A percentile compares a stretch with the other conserved stretches of the same genome.
Conservation (phyloP, 768 basidiomycete species). For the Chlorophyllum brunneum region DNA sequence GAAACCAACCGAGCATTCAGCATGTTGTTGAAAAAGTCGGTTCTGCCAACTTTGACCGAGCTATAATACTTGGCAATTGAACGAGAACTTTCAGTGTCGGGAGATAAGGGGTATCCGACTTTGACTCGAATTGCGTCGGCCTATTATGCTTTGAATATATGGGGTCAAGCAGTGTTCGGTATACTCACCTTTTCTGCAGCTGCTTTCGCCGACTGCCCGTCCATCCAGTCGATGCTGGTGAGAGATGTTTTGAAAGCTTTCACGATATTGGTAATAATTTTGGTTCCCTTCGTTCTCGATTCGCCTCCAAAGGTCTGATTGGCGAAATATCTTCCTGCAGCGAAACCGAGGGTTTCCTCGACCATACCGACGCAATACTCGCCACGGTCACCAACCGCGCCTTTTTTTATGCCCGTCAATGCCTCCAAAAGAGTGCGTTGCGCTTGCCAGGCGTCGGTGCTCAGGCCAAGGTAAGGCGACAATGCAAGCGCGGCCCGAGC, state of each 20-base stretch:
- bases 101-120: conserved; percentile 89
- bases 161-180: conserved; percentile 6
- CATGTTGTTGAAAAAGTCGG: conserved; percentile 84
- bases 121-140: conserved; percentile 83
- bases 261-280: conserved; percentile 75
- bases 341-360: conserved; percentile 78
- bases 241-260: conserved; percentile 79
- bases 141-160: conserved; percentile 29
- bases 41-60: conserved; percentile 56
- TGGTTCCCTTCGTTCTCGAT: conserved; percentile 76
- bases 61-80: conserved; percentile 75
- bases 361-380: conserved; percentile 79
- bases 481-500: conserved; percentile 67
- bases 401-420: conserved; percentile 82
- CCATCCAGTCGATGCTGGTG: conserved; percentile 85
- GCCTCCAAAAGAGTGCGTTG: conserved; percentile 66
- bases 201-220: conserved; percentile 70
- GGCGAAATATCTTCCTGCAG: conserved; percentile 86
- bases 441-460: conserved; percentile 77
- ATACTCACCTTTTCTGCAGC: conserved; percentile 74
- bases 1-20: conserved; percentile 50
- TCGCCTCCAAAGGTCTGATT: conserved; percentile 76
- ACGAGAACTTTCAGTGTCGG: conserved; percentile 68
- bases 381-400: conserved; percentile 75
- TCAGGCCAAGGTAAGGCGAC: conserved; percentile 67